phyloP scores from a whole-genome alignment of 495 filamentous ascomycete genomes.

The Articulospora tetracladia region DNA sequence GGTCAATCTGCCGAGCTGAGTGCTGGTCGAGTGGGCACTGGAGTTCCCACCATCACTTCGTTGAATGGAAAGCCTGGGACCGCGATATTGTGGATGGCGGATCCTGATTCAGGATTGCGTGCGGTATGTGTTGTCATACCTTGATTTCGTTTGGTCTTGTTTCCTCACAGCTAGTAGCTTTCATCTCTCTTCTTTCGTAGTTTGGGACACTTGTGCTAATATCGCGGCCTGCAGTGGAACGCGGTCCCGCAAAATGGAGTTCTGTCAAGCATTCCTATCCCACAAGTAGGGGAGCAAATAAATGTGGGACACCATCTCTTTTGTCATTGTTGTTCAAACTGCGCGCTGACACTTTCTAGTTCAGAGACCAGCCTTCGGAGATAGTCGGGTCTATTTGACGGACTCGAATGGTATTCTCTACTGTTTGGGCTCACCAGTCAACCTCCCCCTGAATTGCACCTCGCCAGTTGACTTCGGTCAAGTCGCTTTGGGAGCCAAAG shows the following conservation, averaged over 20 bases:
- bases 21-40: constrained; percentile 39
- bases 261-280: constrained; percentile 23
- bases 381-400: constrained; percentile 40
- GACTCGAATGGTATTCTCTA: constrained; percentile 35
- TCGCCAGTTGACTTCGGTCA: constrained; percentile 39
- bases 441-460: constrained; percentile 36
- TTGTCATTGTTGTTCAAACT: too few relatives aligned
- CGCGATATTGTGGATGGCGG: constrained; percentile 34
- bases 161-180: too few relatives aligned
- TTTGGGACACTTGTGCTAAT: constrained; percentile 39
- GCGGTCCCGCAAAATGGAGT: constrained; percentile 22
- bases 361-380: constrained; percentile 29
- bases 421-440: constrained; percentile 38
- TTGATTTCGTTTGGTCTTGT: too few relatives aligned
- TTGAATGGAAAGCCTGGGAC: constrained; percentile 36
- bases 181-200: too few relatives aligned
- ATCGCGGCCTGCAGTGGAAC: constrained; percentile 36
- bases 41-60: constrained; percentile 32
- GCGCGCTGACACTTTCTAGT: too few relatives aligned
- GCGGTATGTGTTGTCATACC: constrained; percentile 37
- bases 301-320: too few relatives aligned
- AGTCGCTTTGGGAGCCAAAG: constrained; percentile 28
- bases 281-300: constrained; percentile 15
- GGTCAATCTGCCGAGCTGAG: constrained; percentile 29
- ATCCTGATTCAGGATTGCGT: constrained; percentile 33